A percentile compares a stretch with the other conserved stretches of the same genome.
Conservation (phyloP, 495 filamentous ascomycete species). For the Daldinia decipiens region DNA sequence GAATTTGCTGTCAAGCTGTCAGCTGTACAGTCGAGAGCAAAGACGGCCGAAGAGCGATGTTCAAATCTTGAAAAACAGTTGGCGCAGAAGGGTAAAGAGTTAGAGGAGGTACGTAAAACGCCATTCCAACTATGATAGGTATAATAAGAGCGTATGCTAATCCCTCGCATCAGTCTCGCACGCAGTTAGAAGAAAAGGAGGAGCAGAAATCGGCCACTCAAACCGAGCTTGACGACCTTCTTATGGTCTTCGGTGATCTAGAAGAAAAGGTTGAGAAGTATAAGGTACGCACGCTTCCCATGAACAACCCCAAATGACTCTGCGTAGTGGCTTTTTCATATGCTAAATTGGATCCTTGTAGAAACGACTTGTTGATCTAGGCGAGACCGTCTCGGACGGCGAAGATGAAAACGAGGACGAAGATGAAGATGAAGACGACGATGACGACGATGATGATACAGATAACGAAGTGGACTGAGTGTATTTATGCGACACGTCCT, state of each 20-base stretch:
- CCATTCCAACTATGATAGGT: slow-evolving; percentile 25
- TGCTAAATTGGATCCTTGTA: slow-evolving; percentile 50
- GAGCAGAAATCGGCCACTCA: slow-evolving; percentile 72
- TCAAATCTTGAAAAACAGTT: slow-evolving; percentile 44
- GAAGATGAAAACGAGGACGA: slow-evolving; percentile 77
- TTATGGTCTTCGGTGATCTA: slow-evolving; percentile 89
- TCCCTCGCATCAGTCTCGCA: slow-evolving; percentile 47
- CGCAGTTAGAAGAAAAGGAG: slow-evolving; percentile 64
- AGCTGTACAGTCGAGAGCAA: slow-evolving; percentile 54
- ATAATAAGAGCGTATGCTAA: slow-evolving; percentile 33
- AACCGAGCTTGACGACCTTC: slow-evolving; percentile 80
- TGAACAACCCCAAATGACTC: neutral
- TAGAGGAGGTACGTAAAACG: slow-evolving; percentile 41
- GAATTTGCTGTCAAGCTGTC: slow-evolving; percentile 61
- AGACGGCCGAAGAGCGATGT: slow-evolving; percentile 35
- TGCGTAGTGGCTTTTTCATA: neutral
- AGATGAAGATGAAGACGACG: slow-evolving; percentile 61
- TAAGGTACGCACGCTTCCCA: slow-evolving; percentile 69
- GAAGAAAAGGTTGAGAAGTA: slow-evolving; percentile 84
- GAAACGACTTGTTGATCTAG: slow-evolving; percentile 78
- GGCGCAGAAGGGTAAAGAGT: slow-evolving; percentile 40
- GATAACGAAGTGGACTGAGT: slow-evolving; percentile 45
- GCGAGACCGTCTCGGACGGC: slow-evolving; percentile 78
- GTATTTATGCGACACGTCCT: neutral
- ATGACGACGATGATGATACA: slow-evolving; percentile 18